A percentile compares a stretch with the other conserved stretches of the same genome.
These are phyloP conservation scores for Trametes meyenii DNA, from an alignment of 768 basidiomycete species.

Conservation along the genomic window DNA sequence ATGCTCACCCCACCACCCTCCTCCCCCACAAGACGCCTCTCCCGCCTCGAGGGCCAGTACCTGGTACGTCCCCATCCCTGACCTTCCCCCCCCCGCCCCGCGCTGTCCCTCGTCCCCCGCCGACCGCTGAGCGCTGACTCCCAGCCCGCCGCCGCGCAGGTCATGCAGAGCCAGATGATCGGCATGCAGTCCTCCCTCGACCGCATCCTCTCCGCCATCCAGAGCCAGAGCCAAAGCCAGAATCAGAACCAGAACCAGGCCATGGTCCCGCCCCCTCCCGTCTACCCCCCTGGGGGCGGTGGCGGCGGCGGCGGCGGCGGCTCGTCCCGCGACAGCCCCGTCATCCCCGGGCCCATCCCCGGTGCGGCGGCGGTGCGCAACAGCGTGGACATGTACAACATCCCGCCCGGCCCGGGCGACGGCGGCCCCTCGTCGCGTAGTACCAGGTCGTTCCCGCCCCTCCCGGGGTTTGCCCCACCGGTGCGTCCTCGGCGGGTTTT, in stretches of 20 bases:
- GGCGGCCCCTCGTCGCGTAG: slow-evolving; percentile 29
- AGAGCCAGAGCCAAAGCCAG: slow-evolving; percentile 36
- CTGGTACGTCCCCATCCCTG: slow-evolving; percentile 48
- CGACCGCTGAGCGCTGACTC: neutral
- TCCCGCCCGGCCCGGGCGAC: slow-evolving; percentile 34
- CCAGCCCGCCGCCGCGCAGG: slow-evolving; percentile 43
- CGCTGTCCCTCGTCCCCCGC: neutral
- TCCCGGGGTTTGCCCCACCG: slow-evolving; percentile 91
- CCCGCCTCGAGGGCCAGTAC: slow-evolving; percentile 85
- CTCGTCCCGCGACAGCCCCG: slow-evolving; percentile 19
- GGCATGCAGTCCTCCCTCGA: slow-evolving; percentile 91
- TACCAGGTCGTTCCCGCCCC: slow-evolving; percentile 69
- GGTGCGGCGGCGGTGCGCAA: slow-evolving; percentile 14
- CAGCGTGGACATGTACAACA: slow-evolving; percentile 33
- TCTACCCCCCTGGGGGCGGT: slow-evolving; percentile 17
- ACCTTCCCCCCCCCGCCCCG: slow-evolving; percentile 3
- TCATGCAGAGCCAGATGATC: slow-evolving; percentile 94
- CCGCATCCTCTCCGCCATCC: slow-evolving; percentile 74
- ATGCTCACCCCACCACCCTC: slow-evolving; percentile 23
- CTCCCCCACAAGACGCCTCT: slow-evolving; percentile 60
- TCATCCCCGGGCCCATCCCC: slow-evolving; percentile 14
- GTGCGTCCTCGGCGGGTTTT: slow-evolving; percentile 46
- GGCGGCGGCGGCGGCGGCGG: too few species aligned
- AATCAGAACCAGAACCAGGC: slow-evolving; percentile 29
- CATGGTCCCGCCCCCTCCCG: slow-evolving; percentile 34